A percentile compares a stretch with the other conserved stretches of the same genome.
These are phyloP conservation scores for Artemisia tridentata DNA, from an alignment of 129 eudicot genomes.

Conservation along the genomic window DNA sequence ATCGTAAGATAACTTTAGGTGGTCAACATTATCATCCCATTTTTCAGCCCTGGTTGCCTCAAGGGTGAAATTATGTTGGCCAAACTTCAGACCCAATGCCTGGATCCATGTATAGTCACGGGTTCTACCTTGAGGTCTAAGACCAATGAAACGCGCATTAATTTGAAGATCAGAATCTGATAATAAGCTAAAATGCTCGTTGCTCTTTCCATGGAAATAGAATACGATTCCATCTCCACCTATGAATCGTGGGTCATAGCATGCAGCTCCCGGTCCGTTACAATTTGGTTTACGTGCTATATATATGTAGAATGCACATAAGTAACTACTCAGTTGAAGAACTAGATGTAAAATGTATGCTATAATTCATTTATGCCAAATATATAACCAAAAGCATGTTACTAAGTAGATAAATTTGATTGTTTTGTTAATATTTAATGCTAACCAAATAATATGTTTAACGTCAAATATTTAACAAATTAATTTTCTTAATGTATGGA, in stretches of 20 bases:
- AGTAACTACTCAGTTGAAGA: background rate
- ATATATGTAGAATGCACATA: background rate
- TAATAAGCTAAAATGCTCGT: conserved; percentile 45
- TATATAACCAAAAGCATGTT: background rate
- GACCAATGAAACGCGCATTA: conserved; percentile 52
- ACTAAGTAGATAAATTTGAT: too few relatives aligned
- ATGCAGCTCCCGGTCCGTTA: conserved; percentile 54
- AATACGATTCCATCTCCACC: conserved; percentile 56
- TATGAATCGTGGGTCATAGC: conserved; percentile 54
- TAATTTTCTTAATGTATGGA: too few relatives aligned
- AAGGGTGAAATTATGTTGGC: conserved; percentile 43
- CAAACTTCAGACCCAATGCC: conserved; percentile 46
- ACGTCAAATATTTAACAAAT: too few relatives aligned
- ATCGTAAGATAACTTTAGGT: conserved; percentile 31
- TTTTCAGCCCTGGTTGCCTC: conserved; percentile 41
- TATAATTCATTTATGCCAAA: too few relatives aligned
- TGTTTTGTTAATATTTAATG: background rate
- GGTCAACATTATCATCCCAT: conserved; percentile 45
- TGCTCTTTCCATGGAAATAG: conserved; percentile 52
- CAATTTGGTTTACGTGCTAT: conserved; percentile 50
- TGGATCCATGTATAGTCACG: conserved; percentile 62
- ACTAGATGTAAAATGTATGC: background rate
- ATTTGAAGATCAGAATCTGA: conserved; percentile 49
- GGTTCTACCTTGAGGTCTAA: conserved; percentile 44
- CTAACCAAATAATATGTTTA: too few relatives aligned